These are phyloP conservation scores for Rhodomyrtus psidioides DNA, from an alignment of 441 rosid genomes.

Conservation along the genomic window DNA sequence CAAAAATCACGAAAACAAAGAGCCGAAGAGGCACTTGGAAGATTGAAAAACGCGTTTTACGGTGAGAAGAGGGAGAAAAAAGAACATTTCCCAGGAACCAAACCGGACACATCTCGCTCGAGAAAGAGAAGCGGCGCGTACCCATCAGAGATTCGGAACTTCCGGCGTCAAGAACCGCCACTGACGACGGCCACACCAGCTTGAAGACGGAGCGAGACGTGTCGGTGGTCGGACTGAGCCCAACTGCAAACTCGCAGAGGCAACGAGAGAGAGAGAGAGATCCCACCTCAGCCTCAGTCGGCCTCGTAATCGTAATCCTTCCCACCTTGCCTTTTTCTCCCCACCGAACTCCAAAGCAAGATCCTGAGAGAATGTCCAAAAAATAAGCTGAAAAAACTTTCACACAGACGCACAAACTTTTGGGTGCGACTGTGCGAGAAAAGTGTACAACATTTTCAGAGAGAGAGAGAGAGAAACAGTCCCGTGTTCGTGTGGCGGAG, in stretches of 20 bases:
- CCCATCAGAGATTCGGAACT: neutral
- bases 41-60: neutral
- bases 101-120: neutral
- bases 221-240: constrained; percentile 13
- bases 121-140: neutral
- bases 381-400: neutral
- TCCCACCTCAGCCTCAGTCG: neutral
- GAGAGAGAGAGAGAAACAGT: neutral
- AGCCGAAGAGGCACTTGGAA: neutral
- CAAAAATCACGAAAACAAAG: neutral
- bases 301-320: neutral
- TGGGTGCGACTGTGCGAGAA: too few relatives aligned
- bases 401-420: too few relatives aligned
- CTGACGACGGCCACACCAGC: neutral
- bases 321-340: neutral
- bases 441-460: too few relatives aligned
- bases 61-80: neutral
- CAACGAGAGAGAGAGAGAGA: neutral
- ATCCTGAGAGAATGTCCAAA: neutral
- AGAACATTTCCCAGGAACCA: neutral
- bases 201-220: neutral
- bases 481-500: neutral
- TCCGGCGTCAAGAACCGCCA: constrained; percentile 8
- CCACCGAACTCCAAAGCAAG: neutral
- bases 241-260: neutral